Percentiles rank a stretch among this genome's conserved stretches.
Conservation (phyloP, 768 basidiomycete species). For the Lactarius deliciosus region DNA sequence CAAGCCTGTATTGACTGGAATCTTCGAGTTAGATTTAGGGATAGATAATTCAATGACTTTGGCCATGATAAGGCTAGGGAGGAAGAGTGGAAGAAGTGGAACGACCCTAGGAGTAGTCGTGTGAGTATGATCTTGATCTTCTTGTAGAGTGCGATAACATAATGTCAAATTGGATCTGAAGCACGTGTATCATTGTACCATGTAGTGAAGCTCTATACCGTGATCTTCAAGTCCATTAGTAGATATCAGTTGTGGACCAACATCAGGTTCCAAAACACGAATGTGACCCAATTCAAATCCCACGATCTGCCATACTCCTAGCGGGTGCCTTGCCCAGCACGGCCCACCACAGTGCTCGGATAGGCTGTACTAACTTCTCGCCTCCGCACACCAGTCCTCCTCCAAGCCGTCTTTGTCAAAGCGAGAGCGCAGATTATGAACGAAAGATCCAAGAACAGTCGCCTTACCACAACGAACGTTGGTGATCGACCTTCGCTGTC, state of each 20-base stretch:
- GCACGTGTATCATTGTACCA: no score
- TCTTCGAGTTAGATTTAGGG: conserved; percentile 36
- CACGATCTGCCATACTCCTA: conserved; percentile 51
- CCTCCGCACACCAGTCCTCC: conserved; percentile 64
- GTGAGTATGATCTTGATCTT: neutral
- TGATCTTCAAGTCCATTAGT: neutral
- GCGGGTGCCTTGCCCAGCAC: conserved; percentile 54
- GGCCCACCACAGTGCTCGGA: conserved; percentile 68
- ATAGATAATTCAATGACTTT: conserved; percentile 32
- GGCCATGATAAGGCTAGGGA: conserved; percentile 20
- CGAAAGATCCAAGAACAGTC: conserved; percentile 75
- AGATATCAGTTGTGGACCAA: conserved; percentile 5
- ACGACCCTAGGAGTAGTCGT: neutral
- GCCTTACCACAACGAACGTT: conserved; percentile 62
- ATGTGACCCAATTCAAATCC: conserved; percentile 35
- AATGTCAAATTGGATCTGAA: neutral
- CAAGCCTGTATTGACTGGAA: conserved; percentile 74
- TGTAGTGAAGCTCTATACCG: neutral
- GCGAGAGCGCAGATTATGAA: conserved; percentile 68
- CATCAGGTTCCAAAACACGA: neutral
- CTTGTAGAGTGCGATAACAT: neutral
- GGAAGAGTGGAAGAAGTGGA: neutral
- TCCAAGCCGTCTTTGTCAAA: conserved; percentile 61
- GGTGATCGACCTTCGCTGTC: conserved; percentile 63
- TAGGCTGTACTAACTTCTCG: conserved; percentile 64